Evolutionary conservation across 2,329 filamentous ascomycete genomes (phyloP).

Genomic region (Penicillium fuscoglaucum): DNA sequence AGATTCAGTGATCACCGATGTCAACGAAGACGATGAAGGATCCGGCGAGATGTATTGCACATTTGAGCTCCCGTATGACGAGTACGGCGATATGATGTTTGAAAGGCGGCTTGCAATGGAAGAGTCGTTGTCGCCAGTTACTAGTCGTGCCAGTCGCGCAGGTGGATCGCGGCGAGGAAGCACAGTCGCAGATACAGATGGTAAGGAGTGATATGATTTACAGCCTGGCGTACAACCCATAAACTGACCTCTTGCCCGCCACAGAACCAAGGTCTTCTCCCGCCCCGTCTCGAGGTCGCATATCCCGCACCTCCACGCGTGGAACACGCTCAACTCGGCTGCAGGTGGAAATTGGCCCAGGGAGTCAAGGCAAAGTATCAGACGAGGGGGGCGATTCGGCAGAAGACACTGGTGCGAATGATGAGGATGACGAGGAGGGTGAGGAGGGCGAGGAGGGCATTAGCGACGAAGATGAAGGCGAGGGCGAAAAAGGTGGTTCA

Average conservation of each 20-base stretch:
- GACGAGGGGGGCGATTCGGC: slow-evolving; percentile 44
- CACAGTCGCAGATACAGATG: slow-evolving; percentile 51
- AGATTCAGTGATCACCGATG: slow-evolving; percentile 57
- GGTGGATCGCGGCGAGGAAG: slow-evolving; percentile 44
- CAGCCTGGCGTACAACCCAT: not conserved
- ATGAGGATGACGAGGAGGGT: slow-evolving; percentile 42
- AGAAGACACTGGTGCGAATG: slow-evolving; percentile 39
- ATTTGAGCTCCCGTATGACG: slow-evolving; percentile 61
- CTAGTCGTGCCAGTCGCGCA: slow-evolving; percentile 30
- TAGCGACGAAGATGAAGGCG: slow-evolving; percentile 39
- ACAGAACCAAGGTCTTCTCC: slow-evolving; percentile 47
- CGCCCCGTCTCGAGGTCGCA: slow-evolving; percentile 43
- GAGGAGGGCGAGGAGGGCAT: slow-evolving; percentile 44
- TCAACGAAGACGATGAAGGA: slow-evolving; percentile 54
- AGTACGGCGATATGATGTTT: slow-evolving; percentile 52
- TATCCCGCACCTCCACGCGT: slow-evolving; percentile 36
- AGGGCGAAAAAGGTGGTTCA: slow-evolving; percentile 39
- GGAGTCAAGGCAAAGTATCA: slow-evolving; percentile 30
- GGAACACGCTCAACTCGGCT: slow-evolving; percentile 42
- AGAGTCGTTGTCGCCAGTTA: slow-evolving; percentile 44
- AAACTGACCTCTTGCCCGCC: slow-evolving; percentile 5
- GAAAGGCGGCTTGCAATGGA: slow-evolving; percentile 47
- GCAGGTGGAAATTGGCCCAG: slow-evolving; percentile 41
- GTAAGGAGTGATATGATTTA: slow-evolving; percentile 30
- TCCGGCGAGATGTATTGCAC: slow-evolving; percentile 62